Base-by-base conservation (phyloP, 2,329 filamentous ascomycete genomes). In the Fonsecaea multimorphosa region DNA sequence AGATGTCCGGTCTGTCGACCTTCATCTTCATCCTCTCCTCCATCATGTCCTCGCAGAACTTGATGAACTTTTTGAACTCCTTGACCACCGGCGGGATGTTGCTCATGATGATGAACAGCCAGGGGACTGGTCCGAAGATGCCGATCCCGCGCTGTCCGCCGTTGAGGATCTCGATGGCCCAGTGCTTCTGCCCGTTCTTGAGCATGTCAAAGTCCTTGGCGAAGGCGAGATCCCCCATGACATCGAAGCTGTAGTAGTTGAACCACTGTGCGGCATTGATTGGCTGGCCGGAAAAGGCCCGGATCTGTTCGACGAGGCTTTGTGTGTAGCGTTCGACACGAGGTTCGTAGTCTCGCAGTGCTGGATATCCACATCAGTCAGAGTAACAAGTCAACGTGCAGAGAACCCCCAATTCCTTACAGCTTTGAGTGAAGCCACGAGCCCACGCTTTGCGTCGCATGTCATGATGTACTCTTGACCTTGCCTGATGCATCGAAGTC, bases 191-290 rank as follows among this genome's bases (percentile, higher is more conserved):
- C 22, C 62, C 71, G 22, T 71, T 60, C 16, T 71, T 67, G 8
- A 77, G 72, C 67, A 74, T 76, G 56, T 72, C 67, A 54, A 77
- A 77, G 0, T 74, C 71, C 53, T 76, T 74, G 7, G 74, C 75
- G 46, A 76, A 77, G 9, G 73, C 73, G 3, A 77, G 69, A 31
- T 77, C 74, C 3, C 75, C 75, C 52, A 76, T 76, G 5, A 76
- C 61, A 51, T 77, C 75, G 61, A 77, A 77, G 14, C 74, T 75
- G 57, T 71, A 67, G 22, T 61, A 58, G 49, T 68, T 68, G 59
- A 80, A 78, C 69, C 76, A 79, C 46, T 79, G 74, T 1, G 75
- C 71, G 22, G 80, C 73, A 54, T 80, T 74, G 9, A 83, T 65
- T 0, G 73, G 66, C 29, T 61, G 36, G 16, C 58, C 63, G 1